Evolutionary conservation across 2,329 filamentous ascomycete species (phyloP).

Genomic region (Neofusicoccum laricinum): DNA sequence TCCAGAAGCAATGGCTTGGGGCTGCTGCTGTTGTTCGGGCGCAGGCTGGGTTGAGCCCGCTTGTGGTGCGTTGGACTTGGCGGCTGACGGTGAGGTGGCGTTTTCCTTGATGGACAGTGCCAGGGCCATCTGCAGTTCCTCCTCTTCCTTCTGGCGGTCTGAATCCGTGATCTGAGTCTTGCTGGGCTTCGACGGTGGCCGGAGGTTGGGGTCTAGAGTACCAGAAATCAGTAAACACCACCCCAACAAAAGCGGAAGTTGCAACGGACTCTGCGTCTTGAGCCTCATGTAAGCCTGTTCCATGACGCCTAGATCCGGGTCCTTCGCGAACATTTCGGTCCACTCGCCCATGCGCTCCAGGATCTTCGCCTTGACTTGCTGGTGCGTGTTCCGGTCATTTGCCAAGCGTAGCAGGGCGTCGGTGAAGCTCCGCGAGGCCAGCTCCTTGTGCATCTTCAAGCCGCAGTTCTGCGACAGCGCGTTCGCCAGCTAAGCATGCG

Average conservation of each 20-base stretch:
- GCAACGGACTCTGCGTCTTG: slow-evolving; percentile 60
- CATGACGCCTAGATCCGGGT: slow-evolving; percentile 95
- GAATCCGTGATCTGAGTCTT: slow-evolving; percentile 88
- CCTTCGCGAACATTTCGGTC: slow-evolving; percentile 88
- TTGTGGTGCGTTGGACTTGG: slow-evolving; percentile 40
- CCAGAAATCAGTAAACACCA: slow-evolving; percentile 27
- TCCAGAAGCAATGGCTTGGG: slow-evolving; percentile 67
- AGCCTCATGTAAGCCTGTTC: slow-evolving; percentile 87
- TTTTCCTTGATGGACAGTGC: slow-evolving; percentile 92
- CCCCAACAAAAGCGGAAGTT: neutral
- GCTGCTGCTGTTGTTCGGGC: slow-evolving; percentile 36
- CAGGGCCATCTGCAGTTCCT: slow-evolving; percentile 94
- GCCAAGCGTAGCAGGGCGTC: slow-evolving; percentile 88
- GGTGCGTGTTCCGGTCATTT: slow-evolving; percentile 90
- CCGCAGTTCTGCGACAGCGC: slow-evolving; percentile 91
- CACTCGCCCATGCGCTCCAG: slow-evolving; percentile 94
- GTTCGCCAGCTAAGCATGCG: slow-evolving; percentile 68
- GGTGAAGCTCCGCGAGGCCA: slow-evolving; percentile 89
- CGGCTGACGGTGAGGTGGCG: slow-evolving; percentile 32
- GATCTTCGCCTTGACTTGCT: slow-evolving; percentile 95
- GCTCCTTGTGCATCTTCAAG: slow-evolving; percentile 78
- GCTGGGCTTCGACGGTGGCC: slow-evolving; percentile 86
- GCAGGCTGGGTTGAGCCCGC: slow-evolving; percentile 23
- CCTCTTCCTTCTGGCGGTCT: slow-evolving; percentile 92
- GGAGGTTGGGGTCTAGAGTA: slow-evolving; percentile 75